A percentile compares a stretch with the other conserved stretches of the same genome.
These are phyloP conservation scores for Phyllosticta ampelicida DNA, from an alignment of 2,329 filamentous ascomycete species.

Conservation along the genomic window DNA sequence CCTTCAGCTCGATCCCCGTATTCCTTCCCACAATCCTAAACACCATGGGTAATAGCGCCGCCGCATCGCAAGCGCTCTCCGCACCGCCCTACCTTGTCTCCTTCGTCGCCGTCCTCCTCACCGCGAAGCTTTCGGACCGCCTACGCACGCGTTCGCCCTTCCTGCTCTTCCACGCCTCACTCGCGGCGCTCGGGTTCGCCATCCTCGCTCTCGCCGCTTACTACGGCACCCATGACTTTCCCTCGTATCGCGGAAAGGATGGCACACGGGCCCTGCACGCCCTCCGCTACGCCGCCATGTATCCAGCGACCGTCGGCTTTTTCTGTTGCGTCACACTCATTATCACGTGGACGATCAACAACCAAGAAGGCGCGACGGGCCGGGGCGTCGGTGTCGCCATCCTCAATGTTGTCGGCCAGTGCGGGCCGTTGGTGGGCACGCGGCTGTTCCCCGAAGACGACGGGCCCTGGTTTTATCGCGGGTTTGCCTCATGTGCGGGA, in stretches of 20 bases:
- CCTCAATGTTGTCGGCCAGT: constrained; percentile 71
- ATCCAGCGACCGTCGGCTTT: constrained; percentile 70
- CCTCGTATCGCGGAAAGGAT: constrained; percentile 32
- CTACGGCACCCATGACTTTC: constrained; percentile 15
- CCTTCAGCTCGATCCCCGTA: constrained; percentile 77
- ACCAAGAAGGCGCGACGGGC: constrained; percentile 57
- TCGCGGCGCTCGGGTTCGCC: constrained; percentile 51
- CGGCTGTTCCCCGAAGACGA: constrained; percentile 43
- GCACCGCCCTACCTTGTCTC: constrained; percentile 72
- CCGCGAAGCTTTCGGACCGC: constrained; percentile 62
- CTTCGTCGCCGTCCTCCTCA: constrained; percentile 60
- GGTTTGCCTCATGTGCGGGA: constrained; percentile 40
- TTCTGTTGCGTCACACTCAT: constrained; percentile 76
- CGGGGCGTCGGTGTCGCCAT: constrained; percentile 70
- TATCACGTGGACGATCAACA: constrained; percentile 83
- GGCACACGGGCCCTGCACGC: constrained; percentile 65
- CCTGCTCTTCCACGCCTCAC: constrained; percentile 57
- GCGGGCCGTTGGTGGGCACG: constrained; percentile 54
- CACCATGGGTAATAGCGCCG: constrained; percentile 58
- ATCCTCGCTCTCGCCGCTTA: constrained; percentile 50
- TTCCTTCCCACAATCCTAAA: constrained; percentile 74
- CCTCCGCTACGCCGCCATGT: constrained; percentile 64
- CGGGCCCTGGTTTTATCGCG: constrained; percentile 38
- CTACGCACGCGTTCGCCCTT: constrained; percentile 51
- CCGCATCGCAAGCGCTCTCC: constrained; percentile 64